phyloP scores from a whole-genome alignment of 2,329 filamentous ascomycete species.

The Podosphaera fusca region DNA sequence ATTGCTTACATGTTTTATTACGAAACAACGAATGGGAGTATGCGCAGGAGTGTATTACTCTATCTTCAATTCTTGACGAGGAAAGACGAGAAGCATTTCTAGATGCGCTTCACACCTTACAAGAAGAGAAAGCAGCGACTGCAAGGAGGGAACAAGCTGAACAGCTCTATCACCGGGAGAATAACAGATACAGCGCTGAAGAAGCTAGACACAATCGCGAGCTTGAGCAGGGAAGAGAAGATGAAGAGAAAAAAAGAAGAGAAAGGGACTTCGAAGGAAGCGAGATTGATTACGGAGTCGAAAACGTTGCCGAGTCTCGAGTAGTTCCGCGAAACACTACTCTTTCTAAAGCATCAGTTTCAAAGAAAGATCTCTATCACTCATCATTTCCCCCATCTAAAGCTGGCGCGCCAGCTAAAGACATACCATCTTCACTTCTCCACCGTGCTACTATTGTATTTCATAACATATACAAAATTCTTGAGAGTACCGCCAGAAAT shows the following conservation, averaged over 20 bases:
- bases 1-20: slow-evolving; percentile 83
- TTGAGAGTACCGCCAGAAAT: slow-evolving; percentile 27
- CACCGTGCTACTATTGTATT: slow-evolving; percentile 26
- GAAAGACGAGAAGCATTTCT: slow-evolving; percentile 77
- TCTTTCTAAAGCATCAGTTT: slow-evolving; percentile 10
- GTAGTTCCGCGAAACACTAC: neutral
- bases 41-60: slow-evolving; percentile 68
- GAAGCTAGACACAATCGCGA: slow-evolving; percentile 30
- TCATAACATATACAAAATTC: slow-evolving; percentile 25
- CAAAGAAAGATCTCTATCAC: slow-evolving; percentile 15
- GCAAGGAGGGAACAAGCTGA: slow-evolving; percentile 37
- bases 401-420: slow-evolving; percentile 6
- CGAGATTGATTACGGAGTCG: slow-evolving; percentile 48
- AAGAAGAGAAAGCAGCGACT: slow-evolving; percentile 61
- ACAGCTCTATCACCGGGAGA: slow-evolving; percentile 30
- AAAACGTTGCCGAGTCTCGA: slow-evolving; percentile 21
- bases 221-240: slow-evolving; percentile 35
- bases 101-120: slow-evolving; percentile 60
- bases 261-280: slow-evolving; percentile 29
- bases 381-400: slow-evolving; percentile 7
- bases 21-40: slow-evolving; percentile 94
- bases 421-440: slow-evolving; percentile 10
- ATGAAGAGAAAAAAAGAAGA: slow-evolving; percentile 22
- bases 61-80: slow-evolving; percentile 73
- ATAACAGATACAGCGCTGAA: slow-evolving; percentile 31